Conservation (phyloP, 2,329 filamentous ascomycete genomes). For the Aspergillus niger region DNA sequence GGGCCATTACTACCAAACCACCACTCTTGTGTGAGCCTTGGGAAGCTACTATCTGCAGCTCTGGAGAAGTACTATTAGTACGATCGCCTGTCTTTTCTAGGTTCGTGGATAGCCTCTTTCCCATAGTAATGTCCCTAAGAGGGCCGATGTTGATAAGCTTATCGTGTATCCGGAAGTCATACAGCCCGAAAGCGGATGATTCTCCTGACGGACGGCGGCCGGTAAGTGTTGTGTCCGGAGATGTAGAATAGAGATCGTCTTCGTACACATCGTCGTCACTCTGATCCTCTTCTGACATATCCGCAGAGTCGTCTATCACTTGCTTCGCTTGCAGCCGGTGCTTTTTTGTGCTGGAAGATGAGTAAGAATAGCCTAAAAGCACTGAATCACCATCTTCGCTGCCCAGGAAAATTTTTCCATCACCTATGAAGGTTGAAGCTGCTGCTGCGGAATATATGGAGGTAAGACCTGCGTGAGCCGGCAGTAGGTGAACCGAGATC, state of each 20-base stretch:
- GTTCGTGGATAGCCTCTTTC: slow-evolving; percentile 53
- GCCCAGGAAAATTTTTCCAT: slow-evolving; percentile 76
- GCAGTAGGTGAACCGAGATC: slow-evolving; percentile 69
- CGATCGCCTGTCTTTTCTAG: slow-evolving; percentile 50
- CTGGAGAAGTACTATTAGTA: slow-evolving; percentile 39
- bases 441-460: slow-evolving; percentile 65
- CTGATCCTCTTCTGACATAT: slow-evolving; percentile 61
- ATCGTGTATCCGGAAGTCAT: slow-evolving; percentile 77
- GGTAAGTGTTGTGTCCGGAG: slow-evolving; percentile 25
- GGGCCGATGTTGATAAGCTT: slow-evolving; percentile 75
- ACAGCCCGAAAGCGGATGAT: slow-evolving; percentile 50
- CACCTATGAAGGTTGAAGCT: slow-evolving; percentile 68
- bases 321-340: slow-evolving; percentile 60
- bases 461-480: slow-evolving; percentile 63
- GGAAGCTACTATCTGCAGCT: slow-evolving; percentile 56
- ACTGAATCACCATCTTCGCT: slow-evolving; percentile 81
- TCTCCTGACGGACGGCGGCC: slow-evolving; percentile 23
- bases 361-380: slow-evolving; percentile 76
- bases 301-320: slow-evolving; percentile 50
- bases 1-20: slow-evolving; percentile 75
- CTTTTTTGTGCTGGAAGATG: slow-evolving; percentile 62
- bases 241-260: slow-evolving; percentile 52
- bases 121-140: slow-evolving; percentile 72
- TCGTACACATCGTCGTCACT: slow-evolving; percentile 62
- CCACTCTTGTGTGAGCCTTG: slow-evolving; percentile 60